Base-by-base conservation (phyloP, 306 rosid genomes). In the Canavalia ensiformis region DNA sequence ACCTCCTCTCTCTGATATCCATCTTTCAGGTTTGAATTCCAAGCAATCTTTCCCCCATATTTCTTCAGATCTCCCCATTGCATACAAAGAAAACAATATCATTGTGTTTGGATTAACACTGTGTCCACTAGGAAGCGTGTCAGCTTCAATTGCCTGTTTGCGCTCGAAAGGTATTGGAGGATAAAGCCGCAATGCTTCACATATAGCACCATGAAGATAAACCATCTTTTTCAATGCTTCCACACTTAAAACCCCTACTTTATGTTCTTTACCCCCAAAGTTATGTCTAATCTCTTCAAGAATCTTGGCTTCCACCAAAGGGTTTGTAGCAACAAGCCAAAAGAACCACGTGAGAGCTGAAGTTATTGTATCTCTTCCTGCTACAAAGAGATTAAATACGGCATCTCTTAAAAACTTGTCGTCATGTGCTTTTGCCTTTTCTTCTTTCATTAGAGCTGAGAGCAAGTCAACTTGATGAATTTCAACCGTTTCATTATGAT, bases 1-100 rank as follows among this genome's bases (percentile, higher is more conserved):
- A 7, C 76, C 51, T 11, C 89, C 90, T 35, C 34, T 39, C 7
- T 86, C 85, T 0, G 86, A 76, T 1, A 91, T 80, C 95, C 95
- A 91, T 29, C 95, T 84, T 76, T 88, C 91, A 2, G 95, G 93
- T 83, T 88, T 91, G 78, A 86, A 91, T 51, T 91, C 93, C 49
- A 45, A 39, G 68, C 71, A 87, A 68, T 91, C 93, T 45, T 78
- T 7, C 1, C 92, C 95, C 92, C 91, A 89, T 4, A 89, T 86
- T 0, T 63, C 55, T 67, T 75, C 82, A 83, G 54, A 50, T 52
- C 95, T 88, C 2, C 95, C 95, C 88, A 87, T 82, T 13, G 91
- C 77, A 50, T 91, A 91, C n/a, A 82, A 4, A 3, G 78, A 75
- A 50, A 82, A 9, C 9, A 87, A 7, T 7, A 91, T 50, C 68